A percentile compares a stretch with the other conserved stretches of the same genome.
Evolutionary conservation across 2,329 filamentous ascomycete species (phyloP).

Genomic region (Claviceps sp.): DNA sequence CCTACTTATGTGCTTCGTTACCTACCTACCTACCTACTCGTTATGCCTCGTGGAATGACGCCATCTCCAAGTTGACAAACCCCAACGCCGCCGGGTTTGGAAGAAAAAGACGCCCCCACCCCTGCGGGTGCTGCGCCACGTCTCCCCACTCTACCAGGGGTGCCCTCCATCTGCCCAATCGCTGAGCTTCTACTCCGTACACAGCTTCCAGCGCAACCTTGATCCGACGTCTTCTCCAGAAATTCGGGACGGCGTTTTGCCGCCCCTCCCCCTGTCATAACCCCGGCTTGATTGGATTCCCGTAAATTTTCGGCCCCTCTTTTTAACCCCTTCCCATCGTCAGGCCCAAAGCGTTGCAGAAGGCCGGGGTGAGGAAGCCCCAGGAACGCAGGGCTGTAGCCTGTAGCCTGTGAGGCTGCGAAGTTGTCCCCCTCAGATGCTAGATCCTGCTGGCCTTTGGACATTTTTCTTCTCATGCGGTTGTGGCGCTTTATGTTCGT

Average conservation of each 20-base stretch:
- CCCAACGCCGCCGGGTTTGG: no score
- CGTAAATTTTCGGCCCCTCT: constrained; percentile 5
- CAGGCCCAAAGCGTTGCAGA: not conserved
- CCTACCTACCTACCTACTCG: no score
- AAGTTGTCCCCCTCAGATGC: no score
- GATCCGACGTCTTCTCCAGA: constrained; percentile 1
- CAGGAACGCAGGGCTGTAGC: not conserved
- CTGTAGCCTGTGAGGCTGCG: no score
- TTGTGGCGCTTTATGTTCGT: no score
- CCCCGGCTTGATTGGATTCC: constrained; percentile 2
- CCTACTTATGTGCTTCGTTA: no score
- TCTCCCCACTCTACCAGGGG: not conserved
- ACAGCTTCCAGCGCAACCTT: not conserved
- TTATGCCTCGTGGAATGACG: no score
- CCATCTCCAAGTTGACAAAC: no score
- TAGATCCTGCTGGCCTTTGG: no score
- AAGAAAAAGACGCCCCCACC: no score
- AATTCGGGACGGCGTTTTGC: constrained; percentile 2
- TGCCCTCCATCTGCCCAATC: not conserved
- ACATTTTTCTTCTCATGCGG: no score
- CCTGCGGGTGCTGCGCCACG: not conserved
- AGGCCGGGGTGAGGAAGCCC: not conserved
- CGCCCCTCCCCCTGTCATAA: not conserved
- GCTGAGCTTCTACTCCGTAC: not conserved
- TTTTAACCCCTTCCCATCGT: not conserved